Evolutionary conservation across 768 basidiomycete genomes (phyloP).

Genomic region (Xanthoconium stramineum): DNA sequence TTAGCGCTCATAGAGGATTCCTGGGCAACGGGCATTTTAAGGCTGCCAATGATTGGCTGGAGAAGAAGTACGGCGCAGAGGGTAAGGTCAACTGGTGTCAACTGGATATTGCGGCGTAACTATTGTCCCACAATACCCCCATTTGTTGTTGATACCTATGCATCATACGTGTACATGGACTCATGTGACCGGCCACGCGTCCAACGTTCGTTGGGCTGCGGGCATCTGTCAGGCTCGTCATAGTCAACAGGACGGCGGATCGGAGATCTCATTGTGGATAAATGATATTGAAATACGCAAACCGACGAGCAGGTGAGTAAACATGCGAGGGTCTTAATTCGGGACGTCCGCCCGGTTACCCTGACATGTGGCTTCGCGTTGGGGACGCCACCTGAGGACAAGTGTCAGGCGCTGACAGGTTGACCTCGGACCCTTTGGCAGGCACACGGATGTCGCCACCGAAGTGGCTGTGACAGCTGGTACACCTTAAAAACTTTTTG

Average conservation of each 20-base stretch:
- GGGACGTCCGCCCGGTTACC: constrained; percentile 1
- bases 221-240: constrained; percentile 11
- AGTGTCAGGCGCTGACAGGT: background rate
- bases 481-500: constrained; percentile 31
- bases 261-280: constrained; percentile 18
- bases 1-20: constrained; percentile 77
- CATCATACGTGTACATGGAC: constrained; percentile 19
- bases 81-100: constrained; percentile 74
- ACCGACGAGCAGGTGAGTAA: constrained; percentile 14
- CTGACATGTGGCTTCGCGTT: constrained; percentile 9
- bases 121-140: constrained; percentile 18
- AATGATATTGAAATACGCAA: constrained; percentile 27
- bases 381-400: constrained; percentile 1
- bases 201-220: constrained; percentile 18
- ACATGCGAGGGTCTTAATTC: constrained; percentile 4
- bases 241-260: constrained; percentile 12
- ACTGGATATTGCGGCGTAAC: constrained; percentile 29
- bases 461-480: constrained; percentile 29
- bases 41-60: constrained; percentile 84
- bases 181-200: constrained; percentile 12
- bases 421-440: constrained; percentile 17
- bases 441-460: constrained; percentile 13
- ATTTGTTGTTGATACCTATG: constrained; percentile 27
- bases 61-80: constrained; percentile 68
- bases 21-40: constrained; percentile 88